A percentile compares a stretch with the other conserved stretches of the same genome.
Conservation (phyloP, 2,329 filamentous ascomycete species). For the Zalaria obscura region DNA sequence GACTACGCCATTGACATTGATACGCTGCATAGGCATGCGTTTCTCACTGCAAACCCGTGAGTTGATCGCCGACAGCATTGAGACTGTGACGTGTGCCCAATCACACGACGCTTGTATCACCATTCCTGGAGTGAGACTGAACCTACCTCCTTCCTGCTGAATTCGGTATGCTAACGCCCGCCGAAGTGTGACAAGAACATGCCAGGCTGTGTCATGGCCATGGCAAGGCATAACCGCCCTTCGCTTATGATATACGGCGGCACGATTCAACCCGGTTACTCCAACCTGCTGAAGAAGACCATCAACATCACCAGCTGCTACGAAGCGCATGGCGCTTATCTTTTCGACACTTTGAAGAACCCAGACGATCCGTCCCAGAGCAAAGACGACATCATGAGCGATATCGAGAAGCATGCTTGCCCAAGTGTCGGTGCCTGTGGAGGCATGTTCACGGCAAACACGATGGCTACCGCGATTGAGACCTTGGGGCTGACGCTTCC, state of each 20-base stretch:
- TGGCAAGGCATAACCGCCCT: slow-evolving; percentile 79
- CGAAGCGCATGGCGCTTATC: slow-evolving; percentile 71
- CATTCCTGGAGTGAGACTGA: slow-evolving; percentile 47
- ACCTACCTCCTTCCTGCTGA: no score
- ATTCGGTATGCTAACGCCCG: no score
- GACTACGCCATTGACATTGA: no score
- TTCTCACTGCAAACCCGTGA: slow-evolving; percentile 89
- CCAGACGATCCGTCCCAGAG: slow-evolving; percentile 55
- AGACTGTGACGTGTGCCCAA: slow-evolving; percentile 97
- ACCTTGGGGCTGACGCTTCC: slow-evolving; percentile 74
- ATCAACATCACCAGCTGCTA: slow-evolving; percentile 86
- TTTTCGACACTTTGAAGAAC: slow-evolving; percentile 59
- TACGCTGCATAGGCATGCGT: slow-evolving; percentile 57
- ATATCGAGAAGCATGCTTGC: slow-evolving; percentile 69
- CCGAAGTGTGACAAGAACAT: slow-evolving; percentile 83
- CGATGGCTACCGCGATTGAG: slow-evolving; percentile 83
- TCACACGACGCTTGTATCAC: slow-evolving; percentile 97
- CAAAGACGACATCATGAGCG: slow-evolving; percentile 66
- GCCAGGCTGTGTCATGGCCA: slow-evolving; percentile 57
- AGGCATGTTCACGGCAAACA: slow-evolving; percentile 92
- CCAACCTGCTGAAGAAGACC: slow-evolving; percentile 55
- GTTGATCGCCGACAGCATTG: slow-evolving; percentile 93
- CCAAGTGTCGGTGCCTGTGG: slow-evolving; percentile 69
- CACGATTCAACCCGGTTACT: slow-evolving; percentile 79
- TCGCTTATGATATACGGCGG: slow-evolving; percentile 95